Conservation (phyloP, 768 basidiomycete genomes). For the Suillus bovinus region DNA sequence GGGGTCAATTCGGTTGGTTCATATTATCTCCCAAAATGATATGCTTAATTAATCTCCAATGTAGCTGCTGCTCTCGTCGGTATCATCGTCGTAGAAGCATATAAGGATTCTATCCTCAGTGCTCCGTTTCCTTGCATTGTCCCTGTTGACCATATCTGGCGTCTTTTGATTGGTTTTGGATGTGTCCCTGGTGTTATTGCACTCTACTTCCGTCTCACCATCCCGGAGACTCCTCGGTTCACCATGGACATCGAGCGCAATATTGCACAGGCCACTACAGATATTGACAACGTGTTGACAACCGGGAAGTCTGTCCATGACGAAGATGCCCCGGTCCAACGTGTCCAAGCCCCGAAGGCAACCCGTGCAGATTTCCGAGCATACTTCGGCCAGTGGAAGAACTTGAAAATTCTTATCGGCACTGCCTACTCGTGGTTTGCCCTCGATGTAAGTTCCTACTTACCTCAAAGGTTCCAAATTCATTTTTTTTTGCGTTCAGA, state of each 20-base stretch:
- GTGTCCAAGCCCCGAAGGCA: conserved; percentile 70
- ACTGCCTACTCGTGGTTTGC: conserved; percentile 88
- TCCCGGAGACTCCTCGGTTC: conserved; percentile 88
- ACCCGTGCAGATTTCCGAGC: conserved; percentile 61
- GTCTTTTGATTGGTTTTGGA: conserved; percentile 85
- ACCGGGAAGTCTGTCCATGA: conserved; percentile 49
- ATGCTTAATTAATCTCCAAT: neutral
- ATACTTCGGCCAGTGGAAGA: conserved; percentile 74
- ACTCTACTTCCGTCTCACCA: conserved; percentile 90
- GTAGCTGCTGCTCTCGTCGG: conserved; percentile 68
- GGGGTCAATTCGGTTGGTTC: conserved; percentile 71
- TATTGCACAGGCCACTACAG: conserved; percentile 68
- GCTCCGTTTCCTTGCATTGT: conserved; percentile 36
- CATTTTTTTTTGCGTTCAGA: conserved; percentile 36
- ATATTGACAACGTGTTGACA: conserved; percentile 70
- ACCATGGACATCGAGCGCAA: conserved; percentile 93
- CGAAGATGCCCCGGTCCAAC: conserved; percentile 59
- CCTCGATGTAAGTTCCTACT: conserved; percentile 56
- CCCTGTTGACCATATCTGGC: conserved; percentile 80
- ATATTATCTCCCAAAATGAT: neutral
- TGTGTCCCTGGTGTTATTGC: conserved; percentile 80
- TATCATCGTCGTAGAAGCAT: conserved; percentile 62
- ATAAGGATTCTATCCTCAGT: conserved; percentile 59
- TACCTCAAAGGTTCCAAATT: neutral
- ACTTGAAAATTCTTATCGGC: conserved; percentile 81